Base-by-base conservation (phyloP, 257 asterid species). In the Buddleja alternifolia region DNA sequence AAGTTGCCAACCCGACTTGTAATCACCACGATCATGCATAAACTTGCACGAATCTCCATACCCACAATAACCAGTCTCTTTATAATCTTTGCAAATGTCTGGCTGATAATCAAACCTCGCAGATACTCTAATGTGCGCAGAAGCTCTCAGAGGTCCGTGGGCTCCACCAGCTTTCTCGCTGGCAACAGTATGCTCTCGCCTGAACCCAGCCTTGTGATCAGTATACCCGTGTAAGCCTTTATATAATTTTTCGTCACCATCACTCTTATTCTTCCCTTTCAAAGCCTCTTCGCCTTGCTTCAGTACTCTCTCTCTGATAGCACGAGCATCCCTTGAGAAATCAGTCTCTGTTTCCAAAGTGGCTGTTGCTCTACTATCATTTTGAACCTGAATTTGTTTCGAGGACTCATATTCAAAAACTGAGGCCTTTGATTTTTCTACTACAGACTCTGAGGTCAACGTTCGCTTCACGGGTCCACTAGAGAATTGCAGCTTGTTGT, bases 41-140 rank as follows among this genome's bases (percentile, higher is more conserved):
- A 94, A 91, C 82, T 94, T 94, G 76, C 97, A 91, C 0, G 97
- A 73, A 81, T 94, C 97, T 15, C 97, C 99, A 65, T 94, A 91
- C 47, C 99, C 99, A 80, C 97, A 94, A 73, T 91, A 91, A 24
- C 99, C 97, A 9, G 97, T 94, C 78, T 91, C 97, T 66, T 94
- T 91, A 74, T 91, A 87, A 72, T 94, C 99, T 73, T 94, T 94
- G 56, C 97, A 94, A 39, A 94, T 89, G 66, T 94, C 97, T 0
- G 97, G 99, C 84, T 94, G 99, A 77, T 91, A 94, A 57, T 94
- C 99, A 46, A 94, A 94, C 77, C 99, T 86, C 0, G 96, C 95
- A 0, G 99, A 90, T 48, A 90, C 97, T 73, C 99, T 84, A 64
- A 90, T 88, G 75, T 87, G 95, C 24, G 97, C 96, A 34, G 97